phyloP scores from a whole-genome alignment of 2,329 filamentous ascomycete species.

The Helicocarpus griseus region DNA sequence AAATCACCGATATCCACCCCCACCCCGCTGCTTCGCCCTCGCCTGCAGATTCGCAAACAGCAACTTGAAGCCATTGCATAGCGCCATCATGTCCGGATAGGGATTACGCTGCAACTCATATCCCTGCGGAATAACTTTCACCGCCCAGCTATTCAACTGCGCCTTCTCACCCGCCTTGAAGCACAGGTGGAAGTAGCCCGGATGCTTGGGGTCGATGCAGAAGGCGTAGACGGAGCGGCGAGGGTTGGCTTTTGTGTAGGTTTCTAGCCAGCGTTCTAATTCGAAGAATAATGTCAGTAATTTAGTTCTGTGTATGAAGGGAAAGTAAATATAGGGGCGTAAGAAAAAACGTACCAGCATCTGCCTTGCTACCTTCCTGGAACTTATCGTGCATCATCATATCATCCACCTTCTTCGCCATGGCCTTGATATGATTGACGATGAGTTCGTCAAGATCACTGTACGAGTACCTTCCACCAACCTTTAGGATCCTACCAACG shows the following conservation, averaged over 20 bases:
- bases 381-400: constrained; percentile 93
- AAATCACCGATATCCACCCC: background rate
- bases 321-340: background rate
- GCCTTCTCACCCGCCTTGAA: constrained; percentile 83
- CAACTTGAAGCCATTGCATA: constrained; percentile 96
- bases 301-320: background rate
- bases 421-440: constrained; percentile 91
- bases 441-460: constrained; percentile 95
- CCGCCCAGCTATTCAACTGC: constrained; percentile 65
- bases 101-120: constrained; percentile 82
- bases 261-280: constrained; percentile 86
- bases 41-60: constrained; percentile 58
- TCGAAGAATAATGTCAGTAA: constrained; percentile 5
- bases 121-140: constrained; percentile 85
- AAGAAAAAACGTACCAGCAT: constrained; percentile 62
- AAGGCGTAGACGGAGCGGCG: constrained; percentile 90
- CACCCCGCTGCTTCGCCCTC: background rate
- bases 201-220: constrained; percentile 83
- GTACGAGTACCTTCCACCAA: constrained; percentile 83
- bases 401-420: constrained; percentile 96
- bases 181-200: constrained; percentile 90
- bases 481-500: constrained; percentile 73
- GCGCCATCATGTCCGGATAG: constrained; percentile 87
- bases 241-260: constrained; percentile 92
- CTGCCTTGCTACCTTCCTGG: constrained; percentile 66